phyloP scores from a whole-genome alignment of 441 rosid species.

The Adansonia rubrostipa region DNA sequence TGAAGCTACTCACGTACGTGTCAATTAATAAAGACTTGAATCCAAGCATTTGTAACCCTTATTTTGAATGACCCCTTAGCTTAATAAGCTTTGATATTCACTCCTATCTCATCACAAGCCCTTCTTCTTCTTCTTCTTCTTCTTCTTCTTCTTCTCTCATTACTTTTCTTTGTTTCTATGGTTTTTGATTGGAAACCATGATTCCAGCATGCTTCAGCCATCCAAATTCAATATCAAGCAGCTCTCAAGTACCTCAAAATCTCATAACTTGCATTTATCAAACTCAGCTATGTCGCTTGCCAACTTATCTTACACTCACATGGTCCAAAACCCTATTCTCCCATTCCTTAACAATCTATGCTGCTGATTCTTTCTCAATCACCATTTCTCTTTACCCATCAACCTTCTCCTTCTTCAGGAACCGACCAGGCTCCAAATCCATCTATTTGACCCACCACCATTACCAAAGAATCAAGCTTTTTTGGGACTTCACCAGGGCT shows the following conservation, averaged over 20 bases:
- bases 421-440: conserved; percentile 57
- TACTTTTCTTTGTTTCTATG: no score
- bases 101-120: no score
- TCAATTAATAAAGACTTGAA: no score
- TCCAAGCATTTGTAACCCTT: no score
- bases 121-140: no score
- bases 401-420: conserved; percentile 52
- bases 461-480: conserved; percentile 51
- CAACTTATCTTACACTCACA: conserved; percentile 51
- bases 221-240: no score
- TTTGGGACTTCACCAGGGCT: conserved; percentile 59
- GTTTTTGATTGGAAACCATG: background rate
- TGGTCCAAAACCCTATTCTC: conserved; percentile 57
- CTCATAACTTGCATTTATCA: conserved; percentile 54
- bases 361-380: conserved; percentile 50
- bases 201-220: no score
- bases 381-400: conserved; percentile 52
- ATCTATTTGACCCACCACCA: conserved; percentile 44
- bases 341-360: conserved; percentile 52
- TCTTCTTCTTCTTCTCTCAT: no score
- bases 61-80: no score
- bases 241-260: conserved; percentile 47
- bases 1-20: no score
- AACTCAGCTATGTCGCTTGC: conserved; percentile 49
- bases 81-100: no score